These are phyloP conservation scores for Pyrenula aspistea DNA, from an alignment of 495 filamentous ascomycete species.

Conservation along the genomic window DNA sequence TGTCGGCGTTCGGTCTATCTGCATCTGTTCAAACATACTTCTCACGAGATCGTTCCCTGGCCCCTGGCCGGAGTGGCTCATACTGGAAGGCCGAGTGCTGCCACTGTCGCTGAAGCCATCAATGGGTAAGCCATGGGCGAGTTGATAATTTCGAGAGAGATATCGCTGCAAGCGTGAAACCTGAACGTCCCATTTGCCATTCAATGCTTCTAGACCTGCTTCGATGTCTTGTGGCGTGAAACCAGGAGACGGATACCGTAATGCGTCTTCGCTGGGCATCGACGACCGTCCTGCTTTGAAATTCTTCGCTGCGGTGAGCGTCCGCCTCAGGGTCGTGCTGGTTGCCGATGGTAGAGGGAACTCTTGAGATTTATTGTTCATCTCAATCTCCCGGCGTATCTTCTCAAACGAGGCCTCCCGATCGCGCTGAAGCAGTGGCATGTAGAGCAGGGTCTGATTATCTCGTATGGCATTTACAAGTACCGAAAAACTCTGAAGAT, in stretches of 20 bases:
- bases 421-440: constrained; percentile 56
- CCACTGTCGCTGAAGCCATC: constrained; percentile 4
- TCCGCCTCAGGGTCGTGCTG: constrained; percentile 13
- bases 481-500: constrained; percentile 65
- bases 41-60: not conserved
- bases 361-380: constrained; percentile 19
- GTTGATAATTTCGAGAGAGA: constrained; percentile 48
- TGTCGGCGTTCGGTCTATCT: constrained; percentile 10
- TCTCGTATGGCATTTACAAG: constrained; percentile 59
- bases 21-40: constrained; percentile 3
- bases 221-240: constrained; percentile 37
- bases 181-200: constrained; percentile 52
- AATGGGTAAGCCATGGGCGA: constrained; percentile 32
- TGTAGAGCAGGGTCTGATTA: constrained; percentile 51
- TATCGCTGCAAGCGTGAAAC: constrained; percentile 42
- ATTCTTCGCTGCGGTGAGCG: constrained; percentile 16
- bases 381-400: constrained; percentile 46
- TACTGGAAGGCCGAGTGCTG: not conserved
- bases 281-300: constrained; percentile 23
- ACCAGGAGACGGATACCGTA: constrained; percentile 8
- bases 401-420: constrained; percentile 48
- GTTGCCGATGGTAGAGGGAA: not conserved
- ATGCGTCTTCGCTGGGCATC: constrained; percentile 9
- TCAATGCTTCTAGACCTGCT: constrained; percentile 39
- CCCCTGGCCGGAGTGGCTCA: not conserved